These are phyloP conservation scores for Santalum album DNA, from an alignment of 164 flowering plant species.

Conservation along the genomic window DNA sequence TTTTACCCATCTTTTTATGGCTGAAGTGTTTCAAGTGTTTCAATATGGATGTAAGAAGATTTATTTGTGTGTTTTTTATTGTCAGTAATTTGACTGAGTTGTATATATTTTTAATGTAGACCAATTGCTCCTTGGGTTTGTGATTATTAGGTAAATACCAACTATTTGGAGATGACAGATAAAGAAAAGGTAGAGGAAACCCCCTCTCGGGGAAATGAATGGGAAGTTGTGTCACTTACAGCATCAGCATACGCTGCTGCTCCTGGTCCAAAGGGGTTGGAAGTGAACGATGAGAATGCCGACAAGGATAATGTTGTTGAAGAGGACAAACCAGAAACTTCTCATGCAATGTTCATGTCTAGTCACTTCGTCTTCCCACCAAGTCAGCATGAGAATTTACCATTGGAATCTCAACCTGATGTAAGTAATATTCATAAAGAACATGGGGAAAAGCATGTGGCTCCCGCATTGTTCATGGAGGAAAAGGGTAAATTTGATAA, in stretches of 20 bases:
- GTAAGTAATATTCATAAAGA: slow-evolving; percentile 27
- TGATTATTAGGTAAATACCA: too few relatives aligned
- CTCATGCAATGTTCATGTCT: slow-evolving; percentile 75
- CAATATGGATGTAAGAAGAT: too few relatives aligned
- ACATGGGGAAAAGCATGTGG: slow-evolving; percentile 19
- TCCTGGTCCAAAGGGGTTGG: slow-evolving; percentile 49
- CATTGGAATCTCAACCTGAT: slow-evolving; percentile 24
- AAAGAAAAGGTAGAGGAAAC: slow-evolving; percentile 24
- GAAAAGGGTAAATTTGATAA: slow-evolving; percentile 32
- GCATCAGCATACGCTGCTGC: slow-evolving; percentile 92
- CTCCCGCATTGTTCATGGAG: slow-evolving; percentile 16
- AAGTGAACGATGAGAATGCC: slow-evolving; percentile 22
- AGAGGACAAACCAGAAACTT: slow-evolving; percentile 37
- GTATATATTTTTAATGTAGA: too few relatives aligned
- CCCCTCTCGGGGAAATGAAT: slow-evolving; percentile 71
- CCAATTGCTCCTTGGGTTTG: too few relatives aligned
- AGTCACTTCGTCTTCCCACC: slow-evolving; percentile 88
- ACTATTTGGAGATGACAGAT: neutral
- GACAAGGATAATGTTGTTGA: slow-evolving; percentile 7
- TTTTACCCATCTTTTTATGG: too few relatives aligned
- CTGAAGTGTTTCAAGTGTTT: too few relatives aligned
- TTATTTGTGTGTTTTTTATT: too few relatives aligned
- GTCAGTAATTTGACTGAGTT: too few relatives aligned
- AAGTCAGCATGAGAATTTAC: slow-evolving; percentile 61
- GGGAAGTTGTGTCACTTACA: slow-evolving; percentile 99